phyloP scores from a whole-genome alignment of 2,329 filamentous ascomycete genomes.

The Zalaria sp. region DNA sequence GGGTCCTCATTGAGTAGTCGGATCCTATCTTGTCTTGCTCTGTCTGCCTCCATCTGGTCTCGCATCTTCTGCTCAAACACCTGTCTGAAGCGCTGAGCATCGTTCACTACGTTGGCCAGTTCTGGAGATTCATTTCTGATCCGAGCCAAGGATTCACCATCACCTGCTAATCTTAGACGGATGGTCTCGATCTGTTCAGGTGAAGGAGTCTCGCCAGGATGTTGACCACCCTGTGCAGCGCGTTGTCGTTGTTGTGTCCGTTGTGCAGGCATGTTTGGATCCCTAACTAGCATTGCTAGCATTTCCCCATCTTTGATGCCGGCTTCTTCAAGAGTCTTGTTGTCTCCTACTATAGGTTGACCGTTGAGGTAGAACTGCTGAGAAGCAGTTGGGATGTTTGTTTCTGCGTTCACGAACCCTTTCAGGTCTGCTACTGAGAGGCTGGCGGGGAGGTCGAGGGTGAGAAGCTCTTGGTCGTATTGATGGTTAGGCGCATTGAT shows the following conservation, averaged over 20 bases:
- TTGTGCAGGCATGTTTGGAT: slow-evolving; percentile 33
- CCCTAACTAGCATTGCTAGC: slow-evolving; percentile 65
- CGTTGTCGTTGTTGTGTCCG: slow-evolving; percentile 14
- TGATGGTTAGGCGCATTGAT: slow-evolving; percentile 60
- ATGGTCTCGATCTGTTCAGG: slow-evolving; percentile 58
- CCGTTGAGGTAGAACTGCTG: slow-evolving; percentile 91
- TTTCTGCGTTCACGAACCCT: slow-evolving; percentile 75
- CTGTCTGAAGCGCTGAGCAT: slow-evolving; percentile 62
- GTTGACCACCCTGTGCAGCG: slow-evolving; percentile 12
- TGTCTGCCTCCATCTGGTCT: slow-evolving; percentile 56
- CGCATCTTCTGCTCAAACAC: slow-evolving; percentile 54
- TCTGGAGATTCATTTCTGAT: slow-evolving; percentile 61
- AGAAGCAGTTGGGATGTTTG: slow-evolving; percentile 52
- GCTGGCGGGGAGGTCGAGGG: slow-evolving; percentile 66
- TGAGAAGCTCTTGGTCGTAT: slow-evolving; percentile 60
- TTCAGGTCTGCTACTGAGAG: slow-evolving; percentile 79
- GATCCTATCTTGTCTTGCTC: slow-evolving; percentile 70
- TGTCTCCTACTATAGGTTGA: slow-evolving; percentile 59
- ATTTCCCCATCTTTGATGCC: slow-evolving; percentile 81
- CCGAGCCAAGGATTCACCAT: slow-evolving; percentile 58
- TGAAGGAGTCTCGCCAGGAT: slow-evolving; percentile 4
- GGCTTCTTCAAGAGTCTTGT: slow-evolving; percentile 68
- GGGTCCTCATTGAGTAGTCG: slow-evolving; percentile 81
- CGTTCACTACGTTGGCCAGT: slow-evolving; percentile 60
- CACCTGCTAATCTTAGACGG: slow-evolving; percentile 67